These are phyloP conservation scores for Cytospora paraplurivora DNA, from an alignment of 2,329 filamentous ascomycete species.

Conservation along the genomic window DNA sequence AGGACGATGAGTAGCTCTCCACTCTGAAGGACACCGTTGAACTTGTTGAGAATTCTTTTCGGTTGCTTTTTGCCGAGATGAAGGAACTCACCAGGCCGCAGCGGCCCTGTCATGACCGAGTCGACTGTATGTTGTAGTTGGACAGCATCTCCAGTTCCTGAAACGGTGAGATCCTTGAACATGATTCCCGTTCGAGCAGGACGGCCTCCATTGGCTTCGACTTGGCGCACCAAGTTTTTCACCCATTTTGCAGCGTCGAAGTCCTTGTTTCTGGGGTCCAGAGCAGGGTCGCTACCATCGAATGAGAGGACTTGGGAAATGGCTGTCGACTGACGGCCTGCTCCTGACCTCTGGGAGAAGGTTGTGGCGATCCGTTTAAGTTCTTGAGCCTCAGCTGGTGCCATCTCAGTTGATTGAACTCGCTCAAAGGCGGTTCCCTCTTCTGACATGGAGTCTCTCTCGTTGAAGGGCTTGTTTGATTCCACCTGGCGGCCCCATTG, in stretches of 20 bases:
- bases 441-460: not conserved
- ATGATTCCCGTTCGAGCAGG: conserved; percentile 59
- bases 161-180: conserved; percentile 67
- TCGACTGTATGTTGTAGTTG: conserved; percentile 70
- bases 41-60: conserved; percentile 64
- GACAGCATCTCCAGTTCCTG: conserved; percentile 65
- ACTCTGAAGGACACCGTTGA: conserved; percentile 64
- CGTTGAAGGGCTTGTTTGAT: not conserved
- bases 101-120: conserved; percentile 58
- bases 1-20: conserved; percentile 72
- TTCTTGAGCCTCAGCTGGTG: conserved; percentile 13
- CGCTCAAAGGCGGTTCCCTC: not conserved
- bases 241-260: conserved; percentile 50
- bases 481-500: conserved; percentile 10
- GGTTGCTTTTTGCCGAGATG: conserved; percentile 46
- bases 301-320: conserved; percentile 17
- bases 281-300: conserved; percentile 36
- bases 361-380: conserved; percentile 19
- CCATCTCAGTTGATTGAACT: not conserved
- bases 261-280: conserved; percentile 42
- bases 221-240: conserved; percentile 41
- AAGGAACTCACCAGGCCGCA: conserved; percentile 59
- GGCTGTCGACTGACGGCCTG: conserved; percentile 1
- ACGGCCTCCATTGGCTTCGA: conserved; percentile 58
- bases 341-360: conserved; percentile 8